Percentiles rank a stretch among this genome's conserved stretches.
Evolutionary conservation across 1,284 basidiomycete genomes (phyloP).

Genomic region (Cystobasidium sp.): DNA sequence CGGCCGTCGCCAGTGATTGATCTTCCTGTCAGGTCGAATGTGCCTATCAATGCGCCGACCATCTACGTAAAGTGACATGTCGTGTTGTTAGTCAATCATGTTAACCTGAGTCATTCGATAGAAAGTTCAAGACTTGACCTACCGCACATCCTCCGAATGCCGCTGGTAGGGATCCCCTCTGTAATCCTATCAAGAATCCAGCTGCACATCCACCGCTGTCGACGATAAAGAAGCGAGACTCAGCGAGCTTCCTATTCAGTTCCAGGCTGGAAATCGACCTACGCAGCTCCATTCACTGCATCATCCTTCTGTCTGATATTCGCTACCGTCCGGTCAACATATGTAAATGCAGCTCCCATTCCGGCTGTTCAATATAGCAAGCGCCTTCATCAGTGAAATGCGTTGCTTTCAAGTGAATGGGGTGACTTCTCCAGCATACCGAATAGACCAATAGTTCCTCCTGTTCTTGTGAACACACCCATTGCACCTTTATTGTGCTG

Average conservation of each 20-base stretch:
- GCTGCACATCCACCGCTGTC: constrained; percentile 82
- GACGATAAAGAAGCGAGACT: background rate
- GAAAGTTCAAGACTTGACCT: constrained; percentile 20
- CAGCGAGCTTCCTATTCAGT: background rate
- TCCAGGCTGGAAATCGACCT: background rate
- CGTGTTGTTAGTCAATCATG: constrained; percentile 24
- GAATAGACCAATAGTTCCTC: constrained; percentile 79
- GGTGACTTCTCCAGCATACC: constrained; percentile 61
- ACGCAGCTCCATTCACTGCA: constrained; percentile 75
- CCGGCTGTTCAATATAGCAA: constrained; percentile 65
- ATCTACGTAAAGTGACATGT: constrained; percentile 62
- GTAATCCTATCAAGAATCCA: constrained; percentile 84
- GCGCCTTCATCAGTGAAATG: background rate
- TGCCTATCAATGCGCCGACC: constrained; percentile 78
- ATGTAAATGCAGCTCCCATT: constrained; percentile 86
- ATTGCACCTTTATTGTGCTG: constrained; percentile 77
- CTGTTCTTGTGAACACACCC: constrained; percentile 77
- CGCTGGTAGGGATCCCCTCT: constrained; percentile 63
- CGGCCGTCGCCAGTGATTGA: constrained; percentile 54
- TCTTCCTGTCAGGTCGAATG: constrained; percentile 77
- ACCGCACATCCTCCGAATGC: constrained; percentile 44
- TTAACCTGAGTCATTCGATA: too few relatives aligned
- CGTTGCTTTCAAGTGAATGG: background rate
- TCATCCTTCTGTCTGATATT: constrained; percentile 83
- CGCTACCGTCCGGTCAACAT: constrained; percentile 77